Evolutionary conservation across 2,329 filamentous ascomycete genomes (phyloP), one percentile per base, ranked within the genome.

Genomic region (Cordyceps pruinosa): DNA sequence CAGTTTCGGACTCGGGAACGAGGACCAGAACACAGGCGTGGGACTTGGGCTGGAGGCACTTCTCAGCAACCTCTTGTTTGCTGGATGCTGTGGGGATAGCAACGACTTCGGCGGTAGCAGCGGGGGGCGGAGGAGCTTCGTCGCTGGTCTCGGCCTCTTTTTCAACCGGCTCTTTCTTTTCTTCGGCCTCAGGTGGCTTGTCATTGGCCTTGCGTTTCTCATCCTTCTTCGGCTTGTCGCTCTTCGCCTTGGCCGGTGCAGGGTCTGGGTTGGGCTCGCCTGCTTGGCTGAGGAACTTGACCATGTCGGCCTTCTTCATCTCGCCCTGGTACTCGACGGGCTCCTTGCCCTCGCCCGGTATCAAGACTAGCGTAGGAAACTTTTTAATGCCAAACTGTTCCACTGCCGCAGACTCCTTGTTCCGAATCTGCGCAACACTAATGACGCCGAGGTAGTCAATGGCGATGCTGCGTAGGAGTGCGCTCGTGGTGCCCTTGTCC

Each of bases 401-500:
- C 4, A 90, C 83, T 0, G 86, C 80, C 41, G 79, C 81, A 54
- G 79, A 79, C 71, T 97, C 90, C 72, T 92, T 96, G 74, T 87
- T 79, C 58, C 91, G 84, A 56, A 96, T 81, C 72, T 97, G 93
- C 9, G 85, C 93, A 35, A 99, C 78, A 4, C 82, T 79, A 61
- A 97, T 84, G 57, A 84, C 83, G 35, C 86, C 91, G 26, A 94
- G 79, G 72, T 93, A 99, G 69, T 97, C 94, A 65, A 97, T 90
- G 7, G 94, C 92, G 55, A 97, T 72, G 60, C 90, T 86, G 70
- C 88, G 89, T 62, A 97, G 75, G 25, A 96, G 77, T 12, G 91
- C 84, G 68, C 89, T 93, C 0, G 89, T 93, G 6, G 88, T 87
- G 23, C 91, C 90, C 77, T 97, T 99, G 57, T 96, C 89, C 2